Evolutionary conservation across 208 protist genomes (phyloP).

Genomic region (Trypanosoma avium): DNA sequence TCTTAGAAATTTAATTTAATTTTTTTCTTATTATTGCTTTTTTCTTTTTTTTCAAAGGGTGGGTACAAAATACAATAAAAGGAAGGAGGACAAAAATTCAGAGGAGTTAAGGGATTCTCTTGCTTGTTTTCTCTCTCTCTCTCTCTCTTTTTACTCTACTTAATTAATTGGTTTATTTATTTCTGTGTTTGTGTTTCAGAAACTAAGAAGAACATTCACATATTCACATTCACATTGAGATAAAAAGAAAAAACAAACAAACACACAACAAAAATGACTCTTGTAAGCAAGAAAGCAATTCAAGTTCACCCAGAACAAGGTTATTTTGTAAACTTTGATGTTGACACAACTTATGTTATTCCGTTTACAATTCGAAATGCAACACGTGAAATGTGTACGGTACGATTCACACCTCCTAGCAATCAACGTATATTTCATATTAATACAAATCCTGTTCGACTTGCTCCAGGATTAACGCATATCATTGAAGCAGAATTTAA

Average conservation of each 20-base stretch:
- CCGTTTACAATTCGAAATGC: conserved; percentile 81
- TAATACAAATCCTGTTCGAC: conserved; percentile 52
- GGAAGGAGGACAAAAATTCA: no score
- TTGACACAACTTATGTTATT: conserved; percentile 86
- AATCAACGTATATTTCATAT: conserved; percentile 64
- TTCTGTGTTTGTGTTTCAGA: conserved; percentile 1
- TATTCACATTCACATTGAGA: no score
- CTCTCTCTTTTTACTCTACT: no score
- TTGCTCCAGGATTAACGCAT: conserved; percentile 76
- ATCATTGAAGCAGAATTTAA: conserved; percentile 84
- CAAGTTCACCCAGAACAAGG: conserved; percentile 52
- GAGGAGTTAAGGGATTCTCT: no score
- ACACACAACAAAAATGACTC: background rate
- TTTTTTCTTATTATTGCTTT: background rate
- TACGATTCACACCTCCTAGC: conserved; percentile 76
- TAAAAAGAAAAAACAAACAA: background rate
- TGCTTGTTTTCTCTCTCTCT: no score
- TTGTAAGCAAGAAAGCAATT: conserved; percentile 10
- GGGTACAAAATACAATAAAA: no score
- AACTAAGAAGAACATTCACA: no score
- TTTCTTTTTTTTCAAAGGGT: background rate
- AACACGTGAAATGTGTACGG: conserved; percentile 47
- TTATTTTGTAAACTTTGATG: conserved; percentile 86
- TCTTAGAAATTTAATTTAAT: background rate
- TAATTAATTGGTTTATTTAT: background rate